Evolutionary conservation across 139 green algal genomes (phyloP).

Genomic region (Pleodorina starrii): DNA sequence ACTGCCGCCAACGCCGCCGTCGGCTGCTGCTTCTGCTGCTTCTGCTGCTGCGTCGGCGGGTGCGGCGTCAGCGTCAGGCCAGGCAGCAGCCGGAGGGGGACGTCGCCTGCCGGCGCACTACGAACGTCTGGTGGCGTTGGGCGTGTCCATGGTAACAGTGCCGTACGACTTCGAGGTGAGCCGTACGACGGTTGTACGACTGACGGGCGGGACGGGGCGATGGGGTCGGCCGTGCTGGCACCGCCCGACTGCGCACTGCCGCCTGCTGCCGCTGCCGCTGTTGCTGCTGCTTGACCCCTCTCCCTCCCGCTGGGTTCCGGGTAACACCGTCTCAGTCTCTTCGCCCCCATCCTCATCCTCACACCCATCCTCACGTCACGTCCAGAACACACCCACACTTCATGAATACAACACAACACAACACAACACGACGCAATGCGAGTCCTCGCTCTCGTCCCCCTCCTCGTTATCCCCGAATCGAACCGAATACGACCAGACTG

Average conservation of each 20-base stretch:
- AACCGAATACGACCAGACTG: neutral
- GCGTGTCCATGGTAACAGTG: neutral
- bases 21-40: neutral
- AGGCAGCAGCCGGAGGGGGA: too few species aligned
- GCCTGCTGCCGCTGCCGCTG: neutral
- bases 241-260: neutral
- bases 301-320: neutral
- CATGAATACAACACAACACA: neutral
- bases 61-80: too few species aligned
- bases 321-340: neutral
- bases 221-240: neutral
- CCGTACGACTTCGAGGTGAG: slow-evolving; percentile 35
- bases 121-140: neutral
- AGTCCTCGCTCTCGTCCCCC: neutral
- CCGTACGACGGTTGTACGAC: neutral
- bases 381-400: neutral
- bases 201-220: neutral
- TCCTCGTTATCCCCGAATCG: neutral
- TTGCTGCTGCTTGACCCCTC: neutral
- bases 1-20: neutral
- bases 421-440: neutral
- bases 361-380: too few species aligned
- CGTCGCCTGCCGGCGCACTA: neutral
- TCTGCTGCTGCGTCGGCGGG: too few species aligned
- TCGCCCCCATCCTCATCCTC: neutral